Percentiles rank a stretch among this genome's conserved stretches.
These are phyloP conservation scores for Lithospermum erythrorhizon DNA, from an alignment of 257 asterid genomes.

Conservation along the genomic window DNA sequence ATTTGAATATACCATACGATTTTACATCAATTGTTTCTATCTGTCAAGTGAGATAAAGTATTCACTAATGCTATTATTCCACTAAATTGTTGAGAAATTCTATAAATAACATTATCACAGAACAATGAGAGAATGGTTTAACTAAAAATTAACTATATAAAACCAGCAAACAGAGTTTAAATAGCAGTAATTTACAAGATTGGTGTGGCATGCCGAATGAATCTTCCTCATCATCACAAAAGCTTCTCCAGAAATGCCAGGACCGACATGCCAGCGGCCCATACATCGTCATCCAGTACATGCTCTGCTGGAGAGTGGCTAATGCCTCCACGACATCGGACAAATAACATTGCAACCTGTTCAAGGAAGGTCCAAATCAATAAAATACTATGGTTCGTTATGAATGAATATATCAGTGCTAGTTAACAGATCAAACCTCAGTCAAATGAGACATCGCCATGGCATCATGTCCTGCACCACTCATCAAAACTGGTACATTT, in stretches of 20 bases:
- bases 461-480: slow-evolving; percentile 99
- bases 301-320: slow-evolving; percentile 97
- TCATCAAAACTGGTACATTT: slow-evolving; percentile 67
- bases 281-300: slow-evolving; percentile 69
- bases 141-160: neutral
- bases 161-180: neutral
- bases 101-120: too few species aligned
- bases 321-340: slow-evolving; percentile 91
- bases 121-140: neutral
- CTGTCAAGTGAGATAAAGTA: neutral
- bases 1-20: too few species aligned
- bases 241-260: slow-evolving; percentile 61
- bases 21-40: neutral
- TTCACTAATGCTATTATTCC: neutral
- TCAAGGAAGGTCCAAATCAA: neutral
- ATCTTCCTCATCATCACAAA: slow-evolving; percentile 17
- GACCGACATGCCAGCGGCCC: slow-evolving; percentile 82
- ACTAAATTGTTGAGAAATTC: neutral
- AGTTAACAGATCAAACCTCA: slow-evolving; percentile 32
- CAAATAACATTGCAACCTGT: slow-evolving; percentile 87
- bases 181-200: neutral
- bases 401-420: neutral
- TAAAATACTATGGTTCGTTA: too few species aligned
- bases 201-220: neutral
- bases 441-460: slow-evolving; percentile 97